Percentiles rank a stretch among this genome's conserved stretches.
Evolutionary conservation across 371 early-diverging fungal genomes (phyloP).

Genomic region (Mucor irregularis): DNA sequence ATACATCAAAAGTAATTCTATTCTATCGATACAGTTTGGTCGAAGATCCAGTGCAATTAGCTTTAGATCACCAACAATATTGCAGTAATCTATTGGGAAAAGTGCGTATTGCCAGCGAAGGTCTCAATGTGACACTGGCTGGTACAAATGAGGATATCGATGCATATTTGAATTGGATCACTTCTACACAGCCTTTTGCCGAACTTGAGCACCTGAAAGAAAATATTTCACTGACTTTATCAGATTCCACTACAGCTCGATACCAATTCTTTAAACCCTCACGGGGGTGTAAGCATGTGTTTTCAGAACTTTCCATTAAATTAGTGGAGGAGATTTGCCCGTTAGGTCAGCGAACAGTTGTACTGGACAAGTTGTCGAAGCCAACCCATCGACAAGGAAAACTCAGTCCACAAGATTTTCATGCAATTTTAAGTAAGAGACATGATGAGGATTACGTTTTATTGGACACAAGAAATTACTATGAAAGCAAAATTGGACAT

Average conservation of each 20-base stretch:
- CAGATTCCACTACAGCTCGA: neutral
- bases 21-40: constrained; percentile 60
- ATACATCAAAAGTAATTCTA: constrained; percentile 51
- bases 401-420: constrained; percentile 49
- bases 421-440: constrained; percentile 28
- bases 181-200: constrained; percentile 14
- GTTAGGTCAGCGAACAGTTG: constrained; percentile 40
- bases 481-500: constrained; percentile 67
- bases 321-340: constrained; percentile 74
- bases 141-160: constrained; percentile 46
- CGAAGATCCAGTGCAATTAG: constrained; percentile 41
- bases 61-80: constrained; percentile 39
- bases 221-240: neutral
- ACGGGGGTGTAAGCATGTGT: constrained; percentile 66
- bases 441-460: constrained; percentile 44
- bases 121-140: constrained; percentile 69
- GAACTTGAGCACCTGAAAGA: neutral
- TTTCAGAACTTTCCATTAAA: constrained; percentile 62
- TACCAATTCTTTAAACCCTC: constrained; percentile 71
- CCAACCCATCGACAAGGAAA: constrained; percentile 38
- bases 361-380: constrained; percentile 13
- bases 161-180: constrained; percentile 51
- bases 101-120: constrained; percentile 63
- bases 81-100: constrained; percentile 56
- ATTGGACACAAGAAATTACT: constrained; percentile 72